Conservation (phyloP, 768 basidiomycete genomes). For the Tephrocybe rancida region DNA sequence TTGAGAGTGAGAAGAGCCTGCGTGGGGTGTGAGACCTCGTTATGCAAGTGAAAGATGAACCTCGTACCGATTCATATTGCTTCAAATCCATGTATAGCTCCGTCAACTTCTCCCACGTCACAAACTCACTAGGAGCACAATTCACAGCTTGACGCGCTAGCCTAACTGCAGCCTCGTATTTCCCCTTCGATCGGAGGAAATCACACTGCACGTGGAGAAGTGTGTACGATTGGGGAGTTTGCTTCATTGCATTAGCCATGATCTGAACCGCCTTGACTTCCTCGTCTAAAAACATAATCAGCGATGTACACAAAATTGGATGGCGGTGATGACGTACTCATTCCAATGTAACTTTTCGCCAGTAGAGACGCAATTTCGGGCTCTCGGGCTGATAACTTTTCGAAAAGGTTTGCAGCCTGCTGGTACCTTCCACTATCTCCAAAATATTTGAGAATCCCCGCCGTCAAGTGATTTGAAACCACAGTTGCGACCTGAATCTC, state of each 20-base stretch:
- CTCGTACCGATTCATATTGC: conserved; percentile 73
- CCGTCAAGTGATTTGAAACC: conserved; percentile 94
- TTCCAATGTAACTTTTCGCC: conserved; percentile 91
- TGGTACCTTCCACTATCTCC: conserved; percentile 88
- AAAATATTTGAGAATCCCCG: conserved; percentile 96
- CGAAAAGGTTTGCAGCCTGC: conserved; percentile 90
- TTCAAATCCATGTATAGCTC: conserved; percentile 91
- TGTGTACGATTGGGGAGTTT: conserved; percentile 91
- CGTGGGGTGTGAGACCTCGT: conserved; percentile 15
- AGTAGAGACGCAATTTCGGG: conserved; percentile 89
- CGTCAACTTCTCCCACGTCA: conserved; percentile 98
- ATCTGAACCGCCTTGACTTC: conserved; percentile 98
- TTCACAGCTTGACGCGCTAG: conserved; percentile 95
- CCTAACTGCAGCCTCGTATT: conserved; percentile 86
- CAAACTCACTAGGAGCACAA: conserved; percentile 97
- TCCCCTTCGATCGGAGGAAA: conserved; percentile 86
- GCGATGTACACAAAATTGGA: not conserved
- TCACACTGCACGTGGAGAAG: conserved; percentile 94
- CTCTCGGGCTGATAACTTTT: conserved; percentile 83
- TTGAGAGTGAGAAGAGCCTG: conserved; percentile 89
- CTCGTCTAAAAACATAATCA: conserved; percentile 63
- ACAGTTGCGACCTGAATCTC: conserved; percentile 98
- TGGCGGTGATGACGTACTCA: conserved; percentile 68
- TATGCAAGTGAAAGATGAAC: conserved; percentile 18
- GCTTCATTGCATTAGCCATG: conserved; percentile 79